Conservation (phyloP, 768 basidiomycete species). For the Holtermannia corniformis region DNA sequence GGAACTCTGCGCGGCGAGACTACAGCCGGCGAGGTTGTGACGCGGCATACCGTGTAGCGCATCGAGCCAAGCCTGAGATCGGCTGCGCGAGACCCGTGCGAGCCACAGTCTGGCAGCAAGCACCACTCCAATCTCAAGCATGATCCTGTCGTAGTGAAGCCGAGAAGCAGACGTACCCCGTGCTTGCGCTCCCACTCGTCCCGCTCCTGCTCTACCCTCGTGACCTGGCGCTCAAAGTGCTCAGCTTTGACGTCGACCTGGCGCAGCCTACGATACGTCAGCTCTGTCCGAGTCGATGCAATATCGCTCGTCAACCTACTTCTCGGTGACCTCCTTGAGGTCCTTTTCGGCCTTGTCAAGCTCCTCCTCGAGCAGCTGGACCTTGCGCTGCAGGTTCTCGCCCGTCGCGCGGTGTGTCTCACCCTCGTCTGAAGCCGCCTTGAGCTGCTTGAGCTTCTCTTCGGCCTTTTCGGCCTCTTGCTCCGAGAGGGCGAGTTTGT, state of each 20-base stretch:
- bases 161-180: constrained; percentile 57
- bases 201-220: constrained; percentile 77
- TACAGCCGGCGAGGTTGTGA: no score
- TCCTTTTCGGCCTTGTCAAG: constrained; percentile 93
- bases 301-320: constrained; percentile 52
- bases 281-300: background rate
- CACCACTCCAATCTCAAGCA: no score
- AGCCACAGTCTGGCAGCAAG: no score
- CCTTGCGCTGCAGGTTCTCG: constrained; percentile 69
- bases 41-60: no score
- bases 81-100: no score
- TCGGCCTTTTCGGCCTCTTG: constrained; percentile 64
- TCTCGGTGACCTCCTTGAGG: constrained; percentile 90
- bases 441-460: constrained; percentile 54
- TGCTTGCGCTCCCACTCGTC: constrained; percentile 90
- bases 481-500: constrained; percentile 58
- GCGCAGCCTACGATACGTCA: constrained; percentile 55
- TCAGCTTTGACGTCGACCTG: constrained; percentile 98
- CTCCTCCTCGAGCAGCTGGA: constrained; percentile 87
- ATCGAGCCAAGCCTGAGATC: no score
- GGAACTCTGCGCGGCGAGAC: no score
- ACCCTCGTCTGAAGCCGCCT: constrained; percentile 56
- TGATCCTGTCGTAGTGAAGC: no score
- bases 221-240: constrained; percentile 88
- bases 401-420: constrained; percentile 61